A percentile compares a stretch with the other conserved stretches of the same genome.
Conservation (phyloP, 1,284 basidiomycete genomes). For the Fistulinella staudtii region DNA sequence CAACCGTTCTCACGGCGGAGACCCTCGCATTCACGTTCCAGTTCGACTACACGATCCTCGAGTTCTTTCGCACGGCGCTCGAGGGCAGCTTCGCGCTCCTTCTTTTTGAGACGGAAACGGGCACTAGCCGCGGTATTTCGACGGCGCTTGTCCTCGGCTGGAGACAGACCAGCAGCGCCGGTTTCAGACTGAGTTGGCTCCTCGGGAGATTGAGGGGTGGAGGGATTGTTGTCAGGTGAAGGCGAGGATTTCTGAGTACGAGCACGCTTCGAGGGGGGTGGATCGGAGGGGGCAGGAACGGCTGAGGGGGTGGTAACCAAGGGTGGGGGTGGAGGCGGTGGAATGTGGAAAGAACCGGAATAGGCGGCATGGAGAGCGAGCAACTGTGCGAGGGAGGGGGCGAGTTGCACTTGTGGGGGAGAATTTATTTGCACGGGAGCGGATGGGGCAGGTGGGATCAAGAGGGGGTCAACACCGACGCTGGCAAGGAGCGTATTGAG, state of each 20-base stretch:
- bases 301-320: conserved; percentile 8
- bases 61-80: conserved; percentile 89
- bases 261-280: conserved; percentile 21
- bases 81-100: conserved; percentile 92
- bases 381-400: conserved; percentile 60
- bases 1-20: conserved; percentile 92
- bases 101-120: conserved; percentile 98
- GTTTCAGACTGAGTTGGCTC: conserved; percentile 29
- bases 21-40: conserved; percentile 89
- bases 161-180: conserved; percentile 33
- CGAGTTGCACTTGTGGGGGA: conserved; percentile 23
- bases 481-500: conserved; percentile 54
- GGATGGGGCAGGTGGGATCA: conserved; percentile 28
- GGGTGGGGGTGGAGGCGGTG: conserved; percentile 21
- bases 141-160: conserved; percentile 87
- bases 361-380: conserved; percentile 52
- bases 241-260: conserved; percentile 20
- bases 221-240: conserved; percentile 35
- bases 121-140: conserved; percentile 96
- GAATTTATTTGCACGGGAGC: conserved; percentile 8
- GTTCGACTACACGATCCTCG: conserved; percentile 75
- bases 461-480: conserved; percentile 59
- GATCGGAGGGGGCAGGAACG: conserved; percentile 1
- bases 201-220: conserved; percentile 28
- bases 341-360: conserved; percentile 17